phyloP scores from a whole-genome alignment of 148 eudicot genomes.

The Cornus controversa region DNA sequence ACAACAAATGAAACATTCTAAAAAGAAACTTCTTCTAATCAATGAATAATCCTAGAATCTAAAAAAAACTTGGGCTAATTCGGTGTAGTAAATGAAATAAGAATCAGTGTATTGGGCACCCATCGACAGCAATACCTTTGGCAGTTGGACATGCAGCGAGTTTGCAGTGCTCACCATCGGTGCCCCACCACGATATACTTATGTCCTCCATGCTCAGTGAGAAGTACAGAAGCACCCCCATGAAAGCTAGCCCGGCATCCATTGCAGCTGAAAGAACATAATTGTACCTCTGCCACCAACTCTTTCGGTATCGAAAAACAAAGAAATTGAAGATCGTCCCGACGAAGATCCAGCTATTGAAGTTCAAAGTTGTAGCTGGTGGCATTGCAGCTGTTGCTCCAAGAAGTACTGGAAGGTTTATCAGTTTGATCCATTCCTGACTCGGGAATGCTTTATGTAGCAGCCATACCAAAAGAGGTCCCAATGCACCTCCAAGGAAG shows the following conservation, averaged over 20 bases:
- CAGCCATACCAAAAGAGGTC: constrained; percentile 44
- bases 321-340: constrained; percentile 56
- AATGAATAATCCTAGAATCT: no score
- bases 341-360: constrained; percentile 47
- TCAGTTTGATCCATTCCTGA: constrained; percentile 42
- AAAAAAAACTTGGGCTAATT: no score
- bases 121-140: constrained; percentile 37
- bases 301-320: constrained; percentile 43
- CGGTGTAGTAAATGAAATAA: no score
- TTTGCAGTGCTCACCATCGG: constrained; percentile 38
- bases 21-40: no score
- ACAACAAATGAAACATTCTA: no score
- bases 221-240: constrained; percentile 49
- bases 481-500: constrained; percentile 53
- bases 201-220: constrained; percentile 18
- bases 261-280: constrained; percentile 59
- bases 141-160: constrained; percentile 58
- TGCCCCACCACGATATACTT: constrained; percentile 48
- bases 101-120: constrained; percentile 32
- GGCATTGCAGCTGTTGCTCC: constrained; percentile 63
- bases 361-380: constrained; percentile 50
- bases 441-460: constrained; percentile 50
- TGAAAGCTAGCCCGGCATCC: constrained; percentile 65
- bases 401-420: constrained; percentile 58
- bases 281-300: constrained; percentile 70